Evolutionary conservation across 225 moss, liverwort and hornwort genomes (phyloP).

Genomic region (Asterella californica): DNA sequence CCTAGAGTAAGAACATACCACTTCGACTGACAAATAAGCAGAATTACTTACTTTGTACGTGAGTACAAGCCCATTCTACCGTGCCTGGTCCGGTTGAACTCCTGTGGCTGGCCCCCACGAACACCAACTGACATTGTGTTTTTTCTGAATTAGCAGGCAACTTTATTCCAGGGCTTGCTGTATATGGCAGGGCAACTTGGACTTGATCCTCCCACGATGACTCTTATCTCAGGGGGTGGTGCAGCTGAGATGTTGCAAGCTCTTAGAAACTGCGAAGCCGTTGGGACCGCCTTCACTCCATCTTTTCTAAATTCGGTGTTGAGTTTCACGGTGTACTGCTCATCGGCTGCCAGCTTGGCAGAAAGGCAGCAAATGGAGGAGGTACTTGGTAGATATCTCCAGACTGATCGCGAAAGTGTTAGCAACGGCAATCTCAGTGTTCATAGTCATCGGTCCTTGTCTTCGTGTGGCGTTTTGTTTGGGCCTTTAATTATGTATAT

Average conservation of each 20-base stretch:
- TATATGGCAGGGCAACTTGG: constrained; percentile 97
- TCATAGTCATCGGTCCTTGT: neutral
- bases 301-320: constrained; percentile 54
- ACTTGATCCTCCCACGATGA: constrained; percentile 91
- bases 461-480: constrained; percentile 9
- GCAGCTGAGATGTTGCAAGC: constrained; percentile 70
- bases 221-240: constrained; percentile 59
- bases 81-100: too few species aligned
- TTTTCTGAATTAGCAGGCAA: constrained; percentile 50
- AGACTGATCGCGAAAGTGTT: constrained; percentile 5
- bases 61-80: too few species aligned
- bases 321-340: constrained; percentile 71
- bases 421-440: constrained; percentile 4
- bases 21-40: neutral
- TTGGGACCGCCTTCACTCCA: constrained; percentile 58
- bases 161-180: constrained; percentile 56
- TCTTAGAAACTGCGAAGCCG: constrained; percentile 73
- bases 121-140: too few species aligned
- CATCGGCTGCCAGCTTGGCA: constrained; percentile 39
- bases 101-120: too few species aligned
- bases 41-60: neutral
- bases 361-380: constrained; percentile 54
- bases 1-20: neutral
- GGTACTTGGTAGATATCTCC: constrained; percentile 45
- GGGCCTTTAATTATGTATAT: constrained; percentile 65